These are phyloP conservation scores for Balamuthia mandrillaris DNA, from an alignment of 208 protist genomes.

Conservation along the genomic window DNA sequence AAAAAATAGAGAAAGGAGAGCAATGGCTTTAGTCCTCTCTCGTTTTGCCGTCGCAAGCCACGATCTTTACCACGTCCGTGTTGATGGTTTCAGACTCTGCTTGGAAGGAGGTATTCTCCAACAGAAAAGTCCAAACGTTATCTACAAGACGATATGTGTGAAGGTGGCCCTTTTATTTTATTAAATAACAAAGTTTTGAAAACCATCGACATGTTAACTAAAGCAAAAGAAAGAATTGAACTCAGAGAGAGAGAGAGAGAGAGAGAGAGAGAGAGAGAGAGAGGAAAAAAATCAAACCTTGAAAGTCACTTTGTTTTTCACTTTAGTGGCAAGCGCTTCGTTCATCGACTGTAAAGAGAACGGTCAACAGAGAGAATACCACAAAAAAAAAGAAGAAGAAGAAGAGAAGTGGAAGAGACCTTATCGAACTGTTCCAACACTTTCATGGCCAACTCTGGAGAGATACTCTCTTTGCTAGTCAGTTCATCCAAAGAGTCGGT, in stretches of 20 bases:
- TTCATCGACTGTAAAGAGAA: conserved; percentile 26
- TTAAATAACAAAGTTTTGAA: too few species aligned
- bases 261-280: not conserved
- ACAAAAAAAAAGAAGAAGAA: too few species aligned
- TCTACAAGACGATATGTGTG: conserved; percentile 34
- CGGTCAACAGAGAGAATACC: not conserved
- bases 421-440: conserved; percentile 32
- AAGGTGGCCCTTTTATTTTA: not conserved
- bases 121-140: conserved; percentile 39
- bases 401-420: not conserved
- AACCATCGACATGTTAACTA: not conserved
- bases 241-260: not conserved
- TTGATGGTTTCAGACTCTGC: not conserved
- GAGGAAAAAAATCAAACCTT: not conserved
- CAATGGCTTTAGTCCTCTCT: too few species aligned
- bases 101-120: conserved; percentile 29
- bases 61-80: conserved; percentile 22
- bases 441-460: not conserved
- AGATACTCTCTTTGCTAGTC: not conserved
- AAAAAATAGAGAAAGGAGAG: too few species aligned
- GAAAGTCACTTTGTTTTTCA: not conserved
- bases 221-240: not conserved
- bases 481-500: conserved; percentile 7
- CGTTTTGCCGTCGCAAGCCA: conserved; percentile 37
- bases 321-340: conserved; percentile 10